Conservation (phyloP, 805 yeast species). For the Starmera quercuum region DNA sequence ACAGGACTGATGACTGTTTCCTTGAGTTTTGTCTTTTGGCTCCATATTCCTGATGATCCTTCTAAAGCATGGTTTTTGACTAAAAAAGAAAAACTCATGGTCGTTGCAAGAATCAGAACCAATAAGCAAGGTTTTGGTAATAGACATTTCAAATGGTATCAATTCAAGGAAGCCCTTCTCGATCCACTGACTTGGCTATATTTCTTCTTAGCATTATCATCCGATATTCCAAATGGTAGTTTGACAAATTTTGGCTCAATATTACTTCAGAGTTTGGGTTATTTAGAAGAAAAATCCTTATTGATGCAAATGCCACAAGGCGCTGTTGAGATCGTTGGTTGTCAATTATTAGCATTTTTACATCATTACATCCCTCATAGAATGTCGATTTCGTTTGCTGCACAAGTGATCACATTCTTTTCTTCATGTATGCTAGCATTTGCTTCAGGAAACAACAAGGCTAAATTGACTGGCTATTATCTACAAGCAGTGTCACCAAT, state of each 20-base stretch:
- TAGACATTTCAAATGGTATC: constrained; percentile 28
- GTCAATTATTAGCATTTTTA: constrained; percentile 12
- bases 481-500: constrained; percentile 17
- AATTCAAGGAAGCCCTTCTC: constrained; percentile 28
- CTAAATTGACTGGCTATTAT: constrained; percentile 6
- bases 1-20: constrained; percentile 45
- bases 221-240: constrained; percentile 37
- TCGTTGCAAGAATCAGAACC: constrained; percentile 35
- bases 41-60: constrained; percentile 45
- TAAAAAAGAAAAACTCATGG: constrained; percentile 31
- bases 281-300: constrained; percentile 26
- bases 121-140: constrained; percentile 39
- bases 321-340: constrained; percentile 20
- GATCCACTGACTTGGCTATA: constrained; percentile 29
- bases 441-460: constrained; percentile 6
- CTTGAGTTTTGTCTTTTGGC: constrained; percentile 30
- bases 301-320: constrained; percentile 24
- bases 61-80: constrained; percentile 28
- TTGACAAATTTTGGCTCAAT: constrained; percentile 36
- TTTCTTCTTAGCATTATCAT: constrained; percentile 23
- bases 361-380: constrained; percentile 11
- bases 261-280: constrained; percentile 32
- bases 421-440: constrained; percentile 25
- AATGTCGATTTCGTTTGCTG: constrained; percentile 21
- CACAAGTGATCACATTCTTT: constrained; percentile 17